These are phyloP conservation scores for Eutrema heterophyllum DNA, from an alignment of 345 rosid genomes.

Conservation along the genomic window DNA sequence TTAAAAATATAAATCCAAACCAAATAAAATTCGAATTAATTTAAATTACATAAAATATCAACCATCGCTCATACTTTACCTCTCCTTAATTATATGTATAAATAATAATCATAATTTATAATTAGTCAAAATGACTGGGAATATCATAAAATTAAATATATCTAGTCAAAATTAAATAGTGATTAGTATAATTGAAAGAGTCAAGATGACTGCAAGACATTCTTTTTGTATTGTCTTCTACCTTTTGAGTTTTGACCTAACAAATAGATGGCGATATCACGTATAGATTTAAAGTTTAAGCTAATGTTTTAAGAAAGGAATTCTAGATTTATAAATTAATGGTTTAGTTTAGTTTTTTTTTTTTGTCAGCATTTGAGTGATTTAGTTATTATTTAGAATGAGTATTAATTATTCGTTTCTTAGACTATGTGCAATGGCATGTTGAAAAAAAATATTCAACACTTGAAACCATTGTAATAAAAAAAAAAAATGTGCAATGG, in stretches of 20 bases:
- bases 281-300: neutral
- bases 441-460: too few relatives aligned
- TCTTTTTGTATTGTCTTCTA: neutral
- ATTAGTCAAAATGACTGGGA: neutral
- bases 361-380: neutral
- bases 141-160: neutral
- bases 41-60: neutral
- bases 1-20: neutral
- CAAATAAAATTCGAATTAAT: neutral
- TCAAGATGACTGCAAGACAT: neutral
- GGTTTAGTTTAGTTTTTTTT: neutral
- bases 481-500: too few relatives aligned
- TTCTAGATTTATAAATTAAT: neutral
- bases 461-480: too few relatives aligned
- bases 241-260: constrained; percentile 24
- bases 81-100: neutral
- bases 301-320: neutral
- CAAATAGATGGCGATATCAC: constrained; percentile 7
- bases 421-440: too few relatives aligned
- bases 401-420: constrained; percentile 22
- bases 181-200: neutral
- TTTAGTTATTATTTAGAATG: neutral
- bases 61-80: neutral
- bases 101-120: neutral
- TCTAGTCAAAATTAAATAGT: neutral